Percentiles rank a stretch among this genome's conserved stretches.
Evolutionary conservation across 805 yeast genomes (phyloP).

Genomic region (Cyberlindnera misumaiensis): DNA sequence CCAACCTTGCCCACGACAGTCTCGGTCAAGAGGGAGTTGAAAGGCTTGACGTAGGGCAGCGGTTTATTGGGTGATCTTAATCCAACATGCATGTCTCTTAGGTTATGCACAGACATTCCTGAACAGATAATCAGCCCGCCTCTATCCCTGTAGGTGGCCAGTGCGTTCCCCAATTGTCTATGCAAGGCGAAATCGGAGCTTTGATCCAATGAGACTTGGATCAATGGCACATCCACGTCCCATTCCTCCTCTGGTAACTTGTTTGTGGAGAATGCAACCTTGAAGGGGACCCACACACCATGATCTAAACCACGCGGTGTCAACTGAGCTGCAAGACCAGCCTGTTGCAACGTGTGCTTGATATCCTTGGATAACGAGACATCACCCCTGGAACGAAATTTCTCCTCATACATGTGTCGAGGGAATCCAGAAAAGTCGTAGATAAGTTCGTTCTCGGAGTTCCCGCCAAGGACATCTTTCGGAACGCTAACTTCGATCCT

Average conservation of each 20-base stretch:
- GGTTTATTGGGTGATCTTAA: slow-evolving; percentile 13
- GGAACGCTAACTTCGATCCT: slow-evolving; percentile 46
- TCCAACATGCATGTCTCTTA: slow-evolving; percentile 43
- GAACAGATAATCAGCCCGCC: slow-evolving; percentile 54
- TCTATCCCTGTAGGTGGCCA: slow-evolving; percentile 44
- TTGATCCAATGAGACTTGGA: slow-evolving; percentile 33
- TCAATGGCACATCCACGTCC: slow-evolving; percentile 30
- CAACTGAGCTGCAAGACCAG: slow-evolving; percentile 39
- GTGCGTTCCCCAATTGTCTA: slow-evolving; percentile 48
- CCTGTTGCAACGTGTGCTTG: slow-evolving; percentile 29
- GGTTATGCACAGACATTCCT: slow-evolving; percentile 78
- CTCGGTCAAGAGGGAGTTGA: slow-evolving; percentile 39
- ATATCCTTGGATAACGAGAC: slow-evolving; percentile 38
- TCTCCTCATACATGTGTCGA: slow-evolving; percentile 49
- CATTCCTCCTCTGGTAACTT: slow-evolving; percentile 17
- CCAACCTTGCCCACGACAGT: slow-evolving; percentile 29
- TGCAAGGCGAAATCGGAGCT: slow-evolving; percentile 37
- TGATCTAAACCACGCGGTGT: slow-evolving; percentile 70
- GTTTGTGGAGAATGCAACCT: slow-evolving; percentile 53
- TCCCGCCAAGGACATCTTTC: slow-evolving; percentile 3
- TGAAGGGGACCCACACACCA: slow-evolving; percentile 78
- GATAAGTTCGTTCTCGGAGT: slow-evolving; percentile 45
- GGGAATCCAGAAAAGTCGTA: slow-evolving; percentile 80
- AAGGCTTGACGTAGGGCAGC: slow-evolving; percentile 45
- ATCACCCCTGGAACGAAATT: slow-evolving; percentile 48